These are phyloP conservation scores for Capniomyces stellatus DNA, from an alignment of 371 early-diverging fungal species.

Conservation along the genomic window DNA sequence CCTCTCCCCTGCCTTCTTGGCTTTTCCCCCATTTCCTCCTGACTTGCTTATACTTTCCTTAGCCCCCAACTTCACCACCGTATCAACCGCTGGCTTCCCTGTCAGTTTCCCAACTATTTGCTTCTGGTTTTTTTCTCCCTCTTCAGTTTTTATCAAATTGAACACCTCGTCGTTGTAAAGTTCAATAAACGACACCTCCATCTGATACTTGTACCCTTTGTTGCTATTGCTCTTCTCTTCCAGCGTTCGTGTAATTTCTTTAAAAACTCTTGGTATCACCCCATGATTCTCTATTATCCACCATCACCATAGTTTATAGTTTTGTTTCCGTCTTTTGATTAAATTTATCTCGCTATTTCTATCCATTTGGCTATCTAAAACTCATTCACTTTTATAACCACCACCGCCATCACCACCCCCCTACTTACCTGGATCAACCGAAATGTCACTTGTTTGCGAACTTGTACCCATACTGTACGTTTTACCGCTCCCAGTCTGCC, in stretches of 20 bases:
- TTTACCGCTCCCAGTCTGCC: slow-evolving; percentile 92
- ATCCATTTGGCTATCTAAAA: too few relatives aligned
- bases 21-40: slow-evolving; percentile 39
- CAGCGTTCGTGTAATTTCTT: slow-evolving; percentile 12
- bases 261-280: slow-evolving; percentile 19
- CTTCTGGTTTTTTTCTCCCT: slow-evolving; percentile 25
- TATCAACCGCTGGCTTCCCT: too few relatives aligned
- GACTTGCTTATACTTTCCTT: too few relatives aligned
- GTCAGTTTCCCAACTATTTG: background rate
- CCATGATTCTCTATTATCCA: slow-evolving; percentile 1
- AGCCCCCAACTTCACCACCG: too few relatives aligned
- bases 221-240: slow-evolving; percentile 4
- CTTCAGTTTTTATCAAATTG: slow-evolving; percentile 52
- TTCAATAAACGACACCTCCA: slow-evolving; percentile 71
- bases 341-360: too few relatives aligned
- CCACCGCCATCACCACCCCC: too few relatives aligned
- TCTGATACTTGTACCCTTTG: slow-evolving; percentile 28
- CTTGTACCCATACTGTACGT: slow-evolving; percentile 97
- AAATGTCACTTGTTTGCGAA: slow-evolving; percentile 32
- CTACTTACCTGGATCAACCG: too few relatives aligned
- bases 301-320: too few relatives aligned
- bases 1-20: slow-evolving; percentile 73
- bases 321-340: too few relatives aligned
- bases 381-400: too few relatives aligned
- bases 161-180: slow-evolving; percentile 94